Percentiles rank a stretch among this genome's conserved stretches.
phyloP scores from a whole-genome alignment of 768 basidiomycete species.

The Crassisporium funariophilum region DNA sequence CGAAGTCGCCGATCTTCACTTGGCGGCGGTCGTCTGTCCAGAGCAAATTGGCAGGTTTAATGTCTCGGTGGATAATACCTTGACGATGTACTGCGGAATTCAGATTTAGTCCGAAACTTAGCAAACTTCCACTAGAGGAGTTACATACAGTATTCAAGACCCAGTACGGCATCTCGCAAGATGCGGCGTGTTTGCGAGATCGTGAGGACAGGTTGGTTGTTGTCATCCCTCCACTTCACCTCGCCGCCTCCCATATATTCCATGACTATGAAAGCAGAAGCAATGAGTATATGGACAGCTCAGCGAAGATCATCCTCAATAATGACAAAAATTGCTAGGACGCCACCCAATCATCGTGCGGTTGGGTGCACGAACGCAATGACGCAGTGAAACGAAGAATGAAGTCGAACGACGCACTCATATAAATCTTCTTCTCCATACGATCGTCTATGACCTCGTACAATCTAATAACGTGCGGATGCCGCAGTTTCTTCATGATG shows the following conservation, averaged over 20 bases:
- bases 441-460: slow-evolving; percentile 96
- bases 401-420: slow-evolving; percentile 79
- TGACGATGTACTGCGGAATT: slow-evolving; percentile 81
- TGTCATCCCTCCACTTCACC: slow-evolving; percentile 79
- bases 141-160: slow-evolving; percentile 89
- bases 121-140: slow-evolving; percentile 13
- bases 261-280: slow-evolving; percentile 64
- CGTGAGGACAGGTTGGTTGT: slow-evolving; percentile 72
- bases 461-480: slow-evolving; percentile 87
- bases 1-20: slow-evolving; percentile 98
- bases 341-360: no score
- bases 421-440: slow-evolving; percentile 84
- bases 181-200: slow-evolving; percentile 85
- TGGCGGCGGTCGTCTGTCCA: slow-evolving; percentile 83
- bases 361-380: background rate
- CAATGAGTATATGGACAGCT: background rate
- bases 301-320: no score
- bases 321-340: background rate
- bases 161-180: slow-evolving; percentile 90
- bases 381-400: no score
- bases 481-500: slow-evolving; percentile 96
- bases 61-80: slow-evolving; percentile 99
- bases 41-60: slow-evolving; percentile 97
- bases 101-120: slow-evolving; percentile 4
- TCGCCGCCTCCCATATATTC: slow-evolving; percentile 96